A percentile compares a stretch with the other conserved stretches of the same genome.
phyloP scores from a whole-genome alignment of 1,139 yeast species.

The Candida buenavistaensis region DNA sequence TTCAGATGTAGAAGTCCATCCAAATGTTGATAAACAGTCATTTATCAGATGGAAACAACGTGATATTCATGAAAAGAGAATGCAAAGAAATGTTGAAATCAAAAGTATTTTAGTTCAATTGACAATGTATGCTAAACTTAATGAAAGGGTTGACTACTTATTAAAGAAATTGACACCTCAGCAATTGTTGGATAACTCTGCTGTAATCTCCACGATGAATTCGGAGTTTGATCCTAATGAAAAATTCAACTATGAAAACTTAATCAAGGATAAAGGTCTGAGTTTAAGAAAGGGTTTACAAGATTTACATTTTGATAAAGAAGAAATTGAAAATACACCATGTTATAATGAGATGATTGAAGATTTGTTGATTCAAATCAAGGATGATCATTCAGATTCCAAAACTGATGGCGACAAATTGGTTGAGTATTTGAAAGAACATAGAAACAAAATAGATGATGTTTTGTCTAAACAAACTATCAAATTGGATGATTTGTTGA shows the following conservation, averaged over 20 bases:
- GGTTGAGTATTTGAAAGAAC: constrained; percentile 51
- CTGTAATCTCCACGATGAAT: constrained; percentile 45
- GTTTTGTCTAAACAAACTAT: constrained; percentile 60
- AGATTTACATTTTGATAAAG: constrained; percentile 40
- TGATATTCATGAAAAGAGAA: constrained; percentile 92
- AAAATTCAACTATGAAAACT: constrained; percentile 44
- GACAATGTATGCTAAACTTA: constrained; percentile 74
- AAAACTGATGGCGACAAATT: constrained; percentile 40
- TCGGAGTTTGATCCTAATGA: constrained; percentile 58
- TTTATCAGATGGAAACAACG: constrained; percentile 97
- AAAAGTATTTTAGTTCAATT: constrained; percentile 70
- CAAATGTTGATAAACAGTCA: constrained; percentile 92
- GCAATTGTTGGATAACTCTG: constrained; percentile 32
- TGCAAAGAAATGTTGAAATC: constrained; percentile 74
- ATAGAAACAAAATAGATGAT: constrained; percentile 66
- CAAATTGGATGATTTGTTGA: constrained; percentile 62
- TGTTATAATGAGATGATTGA: constrained; percentile 92
- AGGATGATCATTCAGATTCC: constrained; percentile 57
- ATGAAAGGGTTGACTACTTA: constrained; percentile 68
- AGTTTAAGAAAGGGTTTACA: constrained; percentile 43
- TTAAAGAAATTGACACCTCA: constrained; percentile 40
- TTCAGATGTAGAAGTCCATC: constrained; percentile 95
- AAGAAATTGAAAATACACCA: constrained; percentile 69
- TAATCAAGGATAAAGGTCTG: constrained; percentile 37
- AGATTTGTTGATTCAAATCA: constrained; percentile 74